Evolutionary conservation across 495 filamentous ascomycete species (phyloP), one percentile per base, ranked within the genome.

Genomic region (Astrocystis sublimbata): DNA sequence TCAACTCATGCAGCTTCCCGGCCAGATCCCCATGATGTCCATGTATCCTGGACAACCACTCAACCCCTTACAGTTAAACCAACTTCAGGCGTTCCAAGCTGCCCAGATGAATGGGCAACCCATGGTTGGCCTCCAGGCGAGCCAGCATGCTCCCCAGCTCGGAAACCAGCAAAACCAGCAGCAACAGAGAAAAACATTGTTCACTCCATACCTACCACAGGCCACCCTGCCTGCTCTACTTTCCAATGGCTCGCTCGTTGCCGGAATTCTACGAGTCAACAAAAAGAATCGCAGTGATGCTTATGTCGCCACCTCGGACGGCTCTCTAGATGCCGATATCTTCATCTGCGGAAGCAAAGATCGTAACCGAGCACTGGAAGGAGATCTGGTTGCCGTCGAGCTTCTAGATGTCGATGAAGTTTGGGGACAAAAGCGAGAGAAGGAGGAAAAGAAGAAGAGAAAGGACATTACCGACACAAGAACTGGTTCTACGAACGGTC

Each of bases 291-390:
- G 94, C 40, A 98, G 94, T 65, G 96, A 98, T 74, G 94, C 94
- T 4, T 98, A 98, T 67, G 94, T 98, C 50, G 92, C 94, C 17
- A 96, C 92, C 40, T 86, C 89, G 40, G 94, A 98, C 73, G 85
- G 85, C 35, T 75, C 87, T 45, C 79, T 98, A 28, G 96, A 98
- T 77, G 94, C 94, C 45, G 94, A 98, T 75, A 98, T 98, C 67
- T 98, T 98, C 75, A 98, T 98, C 68, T 98, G 94, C 68, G 94
- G 94, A 70, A 97, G 93, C 81, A 98, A 98, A 73, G 94, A 98
- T 69, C 87, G 94, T 36, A 98, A 98, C 72, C 88, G 94, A 69
- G 94, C 94, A 31, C 81, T 98, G 26, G 94, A 98, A 77, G 94
- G 94, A 60, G 94, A 98, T 72, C 83, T 93, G 55, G 94, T 98